Evolutionary conservation across 352 stramenopile species (phyloP), one percentile per base, ranked within the genome.

Genomic region (Pythium angustatum): DNA sequence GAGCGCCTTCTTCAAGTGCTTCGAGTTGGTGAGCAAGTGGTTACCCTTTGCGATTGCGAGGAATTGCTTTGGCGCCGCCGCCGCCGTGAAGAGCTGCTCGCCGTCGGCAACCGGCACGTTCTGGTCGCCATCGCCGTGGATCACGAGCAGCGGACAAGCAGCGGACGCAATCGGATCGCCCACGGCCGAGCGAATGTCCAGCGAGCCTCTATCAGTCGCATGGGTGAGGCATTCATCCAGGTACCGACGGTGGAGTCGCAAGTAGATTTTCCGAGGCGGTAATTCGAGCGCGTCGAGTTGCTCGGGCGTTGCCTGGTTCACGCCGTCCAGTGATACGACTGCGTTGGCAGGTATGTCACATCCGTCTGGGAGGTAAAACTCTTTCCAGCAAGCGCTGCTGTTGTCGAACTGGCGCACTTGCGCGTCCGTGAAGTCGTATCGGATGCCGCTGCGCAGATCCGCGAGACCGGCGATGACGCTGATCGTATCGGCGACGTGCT

Each of bases 11-110:
- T 93, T 93, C 27, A 91, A 66, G 49, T 90, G 84, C 58, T 87
- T 90, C 1, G 79, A 80, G 65, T 88, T 90, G 41, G 78, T 79
- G 43, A 93, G 69, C 73, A 93, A 41, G 74, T 93, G 84, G 69
- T 91, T 93, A n/a, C 74, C 84, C 27, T 73, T 78, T 7, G 77
- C 54, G 38, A 93, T 84, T 11, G 49, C 49, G 31, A 91, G 24
- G 27, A 87, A 85, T 8, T 58, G 67, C 68, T 90, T 90, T 11
- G 81, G 83, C 53, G 85, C 68, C 1, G 66, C 69, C n/a, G 84
- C 80, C 5, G 74, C 73, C 43, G 43, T 58, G 31, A 89, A 91
- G 9, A 93, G 68, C 33, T 78, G 73, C 48, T 85, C 62, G 14
- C 84, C 84, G 28, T 87, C 72, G 2, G 45, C 47, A 14, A 84